Percentiles rank a stretch among this genome's conserved stretches.
Conservation (phyloP, 2,329 filamentous ascomycete genomes). For the Xylaria sp. region DNA sequence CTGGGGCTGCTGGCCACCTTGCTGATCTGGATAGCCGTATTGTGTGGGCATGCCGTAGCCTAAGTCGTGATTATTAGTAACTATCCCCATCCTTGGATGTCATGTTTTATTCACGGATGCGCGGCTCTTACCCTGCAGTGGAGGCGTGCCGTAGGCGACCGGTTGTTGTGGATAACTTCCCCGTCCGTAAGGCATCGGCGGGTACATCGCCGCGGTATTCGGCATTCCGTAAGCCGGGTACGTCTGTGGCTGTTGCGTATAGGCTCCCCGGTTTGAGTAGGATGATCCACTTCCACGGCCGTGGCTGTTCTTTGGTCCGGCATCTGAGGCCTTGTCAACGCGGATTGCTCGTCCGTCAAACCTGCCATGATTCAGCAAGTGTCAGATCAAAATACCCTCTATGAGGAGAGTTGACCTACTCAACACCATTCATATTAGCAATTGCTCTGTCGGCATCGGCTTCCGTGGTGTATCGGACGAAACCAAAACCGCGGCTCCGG, state of each 20-base stretch:
- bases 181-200: conserved; percentile 53
- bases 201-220: conserved; percentile 51
- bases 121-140: conserved; percentile 54
- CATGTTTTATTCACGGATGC: neutral
- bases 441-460: conserved; percentile 81
- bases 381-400: neutral
- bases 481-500: conserved; percentile 96
- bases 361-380: conserved; percentile 56
- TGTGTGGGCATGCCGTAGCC: conserved; percentile 44
- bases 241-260: conserved; percentile 48
- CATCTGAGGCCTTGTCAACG: conserved; percentile 94
- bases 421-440: conserved; percentile 83
- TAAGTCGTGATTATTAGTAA: conserved; percentile 29
- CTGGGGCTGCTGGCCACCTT: conserved; percentile 51
- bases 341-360: conserved; percentile 95
- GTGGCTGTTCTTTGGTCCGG: conserved; percentile 68
- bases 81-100: neutral
- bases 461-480: conserved; percentile 87
- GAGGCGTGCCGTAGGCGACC: conserved; percentile 55
- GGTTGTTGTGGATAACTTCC: conserved; percentile 53
- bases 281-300: conserved; percentile 50
- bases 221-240: conserved; percentile 53
- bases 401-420: conserved; percentile 67
- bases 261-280: conserved; percentile 48
- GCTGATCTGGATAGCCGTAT: conserved; percentile 60